Percentiles rank a stretch among this genome's conserved stretches.
These are phyloP conservation scores for Wickerhamiella kurtzmanii DNA, from an alignment of 805 yeast genomes.

Conservation along the genomic window DNA sequence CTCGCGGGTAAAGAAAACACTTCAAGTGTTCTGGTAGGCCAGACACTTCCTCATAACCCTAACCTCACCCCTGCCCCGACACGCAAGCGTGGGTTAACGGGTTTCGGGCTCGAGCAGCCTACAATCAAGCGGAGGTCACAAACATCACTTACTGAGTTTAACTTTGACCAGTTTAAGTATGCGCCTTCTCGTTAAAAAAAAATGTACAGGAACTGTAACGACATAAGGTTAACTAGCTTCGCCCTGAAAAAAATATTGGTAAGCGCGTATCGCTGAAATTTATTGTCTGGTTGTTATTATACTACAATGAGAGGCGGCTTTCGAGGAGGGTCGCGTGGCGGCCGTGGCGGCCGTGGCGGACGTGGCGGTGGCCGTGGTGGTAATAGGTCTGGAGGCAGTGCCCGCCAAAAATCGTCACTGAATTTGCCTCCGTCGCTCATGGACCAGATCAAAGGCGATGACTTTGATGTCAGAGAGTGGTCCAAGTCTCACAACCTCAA, in stretches of 20 bases:
- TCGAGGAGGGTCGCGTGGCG: background rate
- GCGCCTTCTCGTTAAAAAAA: background rate
- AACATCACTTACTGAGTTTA: background rate
- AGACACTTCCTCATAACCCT: background rate
- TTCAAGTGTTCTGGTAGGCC: no score
- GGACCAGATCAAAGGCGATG: constrained; percentile 10
- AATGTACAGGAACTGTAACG: no score
- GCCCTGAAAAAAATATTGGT: no score
- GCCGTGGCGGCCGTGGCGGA: background rate
- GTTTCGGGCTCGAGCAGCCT: background rate
- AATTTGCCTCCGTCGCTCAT: constrained; percentile 14
- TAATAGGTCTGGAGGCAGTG: no score
- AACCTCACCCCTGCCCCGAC: background rate
- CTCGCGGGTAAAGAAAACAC: background rate
- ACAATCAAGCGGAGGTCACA: background rate
- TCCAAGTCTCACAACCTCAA: constrained; percentile 14
- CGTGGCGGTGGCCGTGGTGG: background rate
- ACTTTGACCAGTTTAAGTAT: background rate
- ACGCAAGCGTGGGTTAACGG: background rate
- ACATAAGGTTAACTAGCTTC: no score
- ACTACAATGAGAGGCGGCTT: background rate
- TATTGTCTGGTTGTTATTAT: no score
- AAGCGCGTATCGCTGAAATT: no score
- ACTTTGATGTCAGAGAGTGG: constrained; percentile 15
- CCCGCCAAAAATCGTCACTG: constrained; percentile 1